Base-by-base conservation (phyloP, 768 basidiomycete genomes). In the Pisolithus orientalis region DNA sequence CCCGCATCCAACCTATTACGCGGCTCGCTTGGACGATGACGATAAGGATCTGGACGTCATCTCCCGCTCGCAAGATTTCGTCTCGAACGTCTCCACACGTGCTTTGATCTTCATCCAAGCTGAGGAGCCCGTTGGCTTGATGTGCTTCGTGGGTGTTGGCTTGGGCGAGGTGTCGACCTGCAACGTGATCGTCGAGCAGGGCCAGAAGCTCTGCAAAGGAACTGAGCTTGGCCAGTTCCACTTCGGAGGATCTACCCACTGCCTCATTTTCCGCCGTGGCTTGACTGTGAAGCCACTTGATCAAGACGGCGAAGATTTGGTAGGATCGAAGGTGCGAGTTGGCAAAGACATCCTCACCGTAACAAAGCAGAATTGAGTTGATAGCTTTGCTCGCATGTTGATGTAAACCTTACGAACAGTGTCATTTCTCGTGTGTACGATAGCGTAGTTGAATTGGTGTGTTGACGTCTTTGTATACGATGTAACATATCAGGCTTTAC, bases 141-240 rank as follows among this genome's bases (percentile, higher is more conserved):
- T 81, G 70, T 75, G 72, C 52, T 80, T 82, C 62, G 66, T 83
- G 7, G 79, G 64, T 1, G 70, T 83, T 21, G 81, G 81, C 0
- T 81, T 84, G 80, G 67, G 71, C 1, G 82, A 83, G 65, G 77
- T 82, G 3, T 82, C 79, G 17, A 81, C 78, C 16, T 80, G 78
- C 56, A 73, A 45, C 16, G 6, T 31, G 4, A 16, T 16, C 27
- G 44, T 45, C 24, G 6, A n/a, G 4, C 6, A 16, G 79, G 55
- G 63, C 71, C 29, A 76, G 70, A 49, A 52, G 40, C 71, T 82
- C 10, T 64, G 59, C 48, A 75, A 75, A 57, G 80, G 82, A 9
- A 75, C 82, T 39, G 61, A 81, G 63, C 52, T 79, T 0, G 82
- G 82, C 11, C 4, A 3, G 13, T 78, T 83, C 73, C 80, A 82